Evolutionary conservation across 768 basidiomycete genomes (phyloP), one percentile per base, ranked within the genome.

Genomic region (Leccinum subgranulosum): DNA sequence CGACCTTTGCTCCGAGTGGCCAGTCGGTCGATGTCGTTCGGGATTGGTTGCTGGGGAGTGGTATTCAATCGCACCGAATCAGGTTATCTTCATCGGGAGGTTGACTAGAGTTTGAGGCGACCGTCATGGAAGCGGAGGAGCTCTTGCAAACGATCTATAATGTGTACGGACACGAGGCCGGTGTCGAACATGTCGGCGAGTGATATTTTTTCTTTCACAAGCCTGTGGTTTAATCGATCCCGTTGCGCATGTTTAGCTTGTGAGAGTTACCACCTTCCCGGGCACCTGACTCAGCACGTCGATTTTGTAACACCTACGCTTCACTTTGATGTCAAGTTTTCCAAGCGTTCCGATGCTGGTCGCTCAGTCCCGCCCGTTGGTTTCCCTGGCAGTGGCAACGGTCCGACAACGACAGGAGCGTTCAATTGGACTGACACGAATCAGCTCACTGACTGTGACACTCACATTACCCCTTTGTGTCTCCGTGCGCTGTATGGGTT

Each of bases 401-500:
- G 54, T 23, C 63, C 56, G 10, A 63, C 65, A 57, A 67, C 61
- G 8, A 31, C 60, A 1, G 74, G 70, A 21, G 57, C 54, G 59
- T 46, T 61, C 4, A 27, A 56, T n/a, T 57, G 53, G 31, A 27
- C 55, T 0, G 9, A 12, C 12, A 4, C n/a, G 36, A 7, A 36
- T 8, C 25, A 66, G 27, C 59, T 77, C 28, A 51, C 29, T 0
- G 56, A 67, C 9, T 80, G 79, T 53, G 77, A 77, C 50, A 47
- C 62, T 3, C 54, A 66, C 17, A 81, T 82, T 53, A 87, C 86
- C 0, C 85, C 84, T 6, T 61, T 75, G 3, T 89, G 86, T 65
- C 74, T 89, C 57, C 74, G 81, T 36, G 76, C 75, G 4, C 62
- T 88, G 54, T 88, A 88, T 62, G 81, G 80, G n/a, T 65, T 80